Evolutionary conservation across 2,329 filamentous ascomycete species (phyloP).

Genomic region (Aspergillus clavatus): DNA sequence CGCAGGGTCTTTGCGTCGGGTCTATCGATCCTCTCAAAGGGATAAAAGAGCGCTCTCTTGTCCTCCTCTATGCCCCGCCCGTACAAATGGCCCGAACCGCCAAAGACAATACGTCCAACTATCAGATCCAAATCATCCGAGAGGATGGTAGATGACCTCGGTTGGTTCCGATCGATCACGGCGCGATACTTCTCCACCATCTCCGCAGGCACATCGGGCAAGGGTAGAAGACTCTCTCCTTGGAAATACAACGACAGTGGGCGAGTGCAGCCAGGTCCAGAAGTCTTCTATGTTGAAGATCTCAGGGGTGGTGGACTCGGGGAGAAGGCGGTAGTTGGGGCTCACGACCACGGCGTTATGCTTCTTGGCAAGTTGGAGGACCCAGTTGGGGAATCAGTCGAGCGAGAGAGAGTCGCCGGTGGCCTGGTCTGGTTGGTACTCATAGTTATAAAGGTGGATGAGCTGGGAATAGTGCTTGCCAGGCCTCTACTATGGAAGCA

Average conservation of each 20-base stretch:
- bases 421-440: constrained; percentile 20
- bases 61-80: constrained; percentile 13
- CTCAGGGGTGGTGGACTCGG: constrained; percentile 44
- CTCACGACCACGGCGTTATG: constrained; percentile 44
- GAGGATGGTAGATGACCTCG: constrained; percentile 12
- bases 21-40: constrained; percentile 27
- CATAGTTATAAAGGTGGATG: constrained; percentile 1
- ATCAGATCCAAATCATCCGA: constrained; percentile 14
- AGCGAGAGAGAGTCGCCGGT: constrained; percentile 25
- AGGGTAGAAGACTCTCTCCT: constrained; percentile 10
- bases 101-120: constrained; percentile 16
- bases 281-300: constrained; percentile 48
- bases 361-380: constrained; percentile 36
- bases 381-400: constrained; percentile 30
- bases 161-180: constrained; percentile 2
- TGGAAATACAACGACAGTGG: constrained; percentile 14
- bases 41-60: constrained; percentile 19
- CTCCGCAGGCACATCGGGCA: constrained; percentile 10
- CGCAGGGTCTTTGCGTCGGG: constrained; percentile 21
- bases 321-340: constrained; percentile 50
- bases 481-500: constrained; percentile 45
- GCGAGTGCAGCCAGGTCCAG: constrained; percentile 43
- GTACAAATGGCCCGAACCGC: constrained; percentile 15
- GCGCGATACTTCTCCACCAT: constrained; percentile 11
- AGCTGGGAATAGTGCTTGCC: constrained; percentile 19